These are phyloP conservation scores for Paecilomyces formosus DNA, from an alignment of 2,329 filamentous ascomycete genomes.

Conservation along the genomic window DNA sequence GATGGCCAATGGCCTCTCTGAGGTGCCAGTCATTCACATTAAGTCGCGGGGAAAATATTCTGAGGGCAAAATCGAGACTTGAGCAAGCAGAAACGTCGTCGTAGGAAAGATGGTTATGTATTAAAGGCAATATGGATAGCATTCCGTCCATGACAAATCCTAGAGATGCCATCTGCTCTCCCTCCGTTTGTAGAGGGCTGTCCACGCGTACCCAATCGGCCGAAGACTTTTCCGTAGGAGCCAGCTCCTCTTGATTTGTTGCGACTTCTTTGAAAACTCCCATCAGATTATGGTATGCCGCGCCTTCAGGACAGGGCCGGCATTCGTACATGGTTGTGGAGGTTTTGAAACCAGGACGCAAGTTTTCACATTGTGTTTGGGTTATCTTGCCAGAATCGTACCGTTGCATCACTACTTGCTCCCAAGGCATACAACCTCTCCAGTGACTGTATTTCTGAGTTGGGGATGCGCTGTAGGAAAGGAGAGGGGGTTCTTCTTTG, in stretches of 20 bases:
- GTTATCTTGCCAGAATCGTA: slow-evolving; percentile 17
- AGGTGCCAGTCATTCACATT: slow-evolving; percentile 39
- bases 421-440: slow-evolving; percentile 14
- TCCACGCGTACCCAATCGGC: slow-evolving; percentile 37
- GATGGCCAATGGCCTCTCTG: slow-evolving; percentile 33
- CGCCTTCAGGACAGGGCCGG: slow-evolving; percentile 30
- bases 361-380: slow-evolving; percentile 12
- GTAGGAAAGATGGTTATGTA: slow-evolving; percentile 36
- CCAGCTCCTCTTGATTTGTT: slow-evolving; percentile 31
- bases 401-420: slow-evolving; percentile 9
- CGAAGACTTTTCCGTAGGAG: slow-evolving; percentile 28
- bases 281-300: slow-evolving; percentile 38
- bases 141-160: slow-evolving; percentile 41
- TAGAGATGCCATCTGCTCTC: slow-evolving; percentile 31
- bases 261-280: slow-evolving; percentile 30
- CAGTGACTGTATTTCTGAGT: slow-evolving; percentile 20
- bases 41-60: slow-evolving; percentile 32
- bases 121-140: slow-evolving; percentile 38
- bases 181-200: slow-evolving; percentile 10
- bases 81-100: slow-evolving; percentile 39
- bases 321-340: slow-evolving; percentile 26
- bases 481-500: slow-evolving; percentile 26
- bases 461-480: slow-evolving; percentile 35
- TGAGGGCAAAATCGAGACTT: slow-evolving; percentile 43
- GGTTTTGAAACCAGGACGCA: slow-evolving; percentile 22